Conservation (phyloP, 306 rosid genomes). For the Begonia fuchsioides region DNA sequence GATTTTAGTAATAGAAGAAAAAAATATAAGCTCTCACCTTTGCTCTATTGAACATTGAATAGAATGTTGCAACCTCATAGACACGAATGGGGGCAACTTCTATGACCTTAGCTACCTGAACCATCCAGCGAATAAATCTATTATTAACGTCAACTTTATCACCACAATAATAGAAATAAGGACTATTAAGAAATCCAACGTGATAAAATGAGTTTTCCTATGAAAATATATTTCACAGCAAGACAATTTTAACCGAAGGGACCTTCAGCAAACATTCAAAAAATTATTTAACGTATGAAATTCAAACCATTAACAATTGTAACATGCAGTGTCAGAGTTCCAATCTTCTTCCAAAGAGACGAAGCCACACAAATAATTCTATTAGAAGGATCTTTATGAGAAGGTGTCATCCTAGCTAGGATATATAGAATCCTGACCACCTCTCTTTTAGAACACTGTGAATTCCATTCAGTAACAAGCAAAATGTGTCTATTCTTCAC, state of each 20-base stretch:
- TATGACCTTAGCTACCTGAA: slow-evolving; percentile 74
- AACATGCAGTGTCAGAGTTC: neutral
- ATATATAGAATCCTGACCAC: too few species aligned
- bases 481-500: too few species aligned
- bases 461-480: too few species aligned
- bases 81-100: slow-evolving; percentile 95
- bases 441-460: too few species aligned
- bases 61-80: slow-evolving; percentile 93
- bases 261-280: neutral
- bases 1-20: neutral
- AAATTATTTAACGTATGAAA: neutral
- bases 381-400: too few species aligned
- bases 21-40: slow-evolving; percentile 37
- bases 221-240: neutral
- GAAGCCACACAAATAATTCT: too few species aligned
- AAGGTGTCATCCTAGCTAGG: too few species aligned
- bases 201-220: neutral
- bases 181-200: neutral
- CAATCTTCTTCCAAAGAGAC: too few species aligned
- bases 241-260: too few species aligned
- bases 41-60: slow-evolving; percentile 88
- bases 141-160: neutral
- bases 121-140: slow-evolving; percentile 22
- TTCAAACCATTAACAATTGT: neutral
- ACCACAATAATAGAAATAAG: neutral